Conservation (phyloP, 2,329 filamentous ascomycete genomes). For the Tolypocladium nubicola region DNA sequence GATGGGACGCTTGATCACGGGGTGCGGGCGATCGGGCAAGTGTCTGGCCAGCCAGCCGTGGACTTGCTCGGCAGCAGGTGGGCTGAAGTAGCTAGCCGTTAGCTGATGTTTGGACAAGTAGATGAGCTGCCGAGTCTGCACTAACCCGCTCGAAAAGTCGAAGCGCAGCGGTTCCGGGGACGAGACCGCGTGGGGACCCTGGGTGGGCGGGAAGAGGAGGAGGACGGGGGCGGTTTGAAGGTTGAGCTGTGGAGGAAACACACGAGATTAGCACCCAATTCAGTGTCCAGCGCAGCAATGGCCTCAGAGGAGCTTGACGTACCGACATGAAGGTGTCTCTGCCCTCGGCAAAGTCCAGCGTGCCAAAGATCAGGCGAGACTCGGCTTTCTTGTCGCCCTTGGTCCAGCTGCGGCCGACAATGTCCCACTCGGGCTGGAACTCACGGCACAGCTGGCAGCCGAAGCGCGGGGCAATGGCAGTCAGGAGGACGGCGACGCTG, state of each 20-base stretch:
- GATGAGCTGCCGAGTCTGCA: constrained; percentile 1
- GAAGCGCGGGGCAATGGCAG: constrained; percentile 73
- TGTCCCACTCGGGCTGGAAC: constrained; percentile 89
- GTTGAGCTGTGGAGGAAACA: constrained; percentile 51
- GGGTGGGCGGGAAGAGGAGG: constrained; percentile 75
- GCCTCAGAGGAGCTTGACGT: constrained; percentile 15
- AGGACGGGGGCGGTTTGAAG: constrained; percentile 92
- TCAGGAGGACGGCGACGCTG: constrained; percentile 70
- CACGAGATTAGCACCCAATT: background rate
- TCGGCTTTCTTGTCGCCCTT: constrained; percentile 70
- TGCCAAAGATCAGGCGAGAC: constrained; percentile 67
- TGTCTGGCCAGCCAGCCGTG: constrained; percentile 72
- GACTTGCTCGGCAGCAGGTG: constrained; percentile 65
- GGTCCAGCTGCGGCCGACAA: constrained; percentile 77
- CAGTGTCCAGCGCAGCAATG: background rate
- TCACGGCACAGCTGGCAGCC: constrained; percentile 80
- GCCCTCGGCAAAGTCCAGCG: constrained; percentile 80
- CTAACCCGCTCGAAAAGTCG: constrained; percentile 75
- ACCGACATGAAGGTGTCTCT: constrained; percentile 81
- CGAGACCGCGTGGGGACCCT: constrained; percentile 65
- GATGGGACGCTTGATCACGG: constrained; percentile 69
- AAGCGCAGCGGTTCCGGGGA: constrained; percentile 63
- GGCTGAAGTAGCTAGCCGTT: constrained; percentile 32
- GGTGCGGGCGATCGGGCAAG: constrained; percentile 68
- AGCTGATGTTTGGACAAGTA: background rate